A percentile compares a stretch with the other conserved stretches of the same genome.
phyloP scores from a whole-genome alignment of 192 early-diverging fungal genomes.

The Umbelopsis sp. region DNA sequence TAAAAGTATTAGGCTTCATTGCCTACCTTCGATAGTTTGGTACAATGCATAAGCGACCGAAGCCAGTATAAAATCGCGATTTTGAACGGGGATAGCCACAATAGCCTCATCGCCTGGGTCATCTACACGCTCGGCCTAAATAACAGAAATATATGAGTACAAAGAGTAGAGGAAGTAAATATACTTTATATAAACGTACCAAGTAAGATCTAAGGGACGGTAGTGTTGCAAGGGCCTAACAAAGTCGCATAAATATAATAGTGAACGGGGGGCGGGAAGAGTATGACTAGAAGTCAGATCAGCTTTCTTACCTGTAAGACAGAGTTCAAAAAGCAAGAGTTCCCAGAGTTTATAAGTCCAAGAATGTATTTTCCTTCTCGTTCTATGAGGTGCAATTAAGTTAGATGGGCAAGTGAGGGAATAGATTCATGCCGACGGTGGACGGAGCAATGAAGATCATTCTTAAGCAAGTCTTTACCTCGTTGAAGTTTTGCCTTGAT shows the following conservation, averaged over 20 bases:
- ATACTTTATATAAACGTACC: slow-evolving; percentile 6
- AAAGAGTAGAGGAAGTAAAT: not conserved
- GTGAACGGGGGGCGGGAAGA: not conserved
- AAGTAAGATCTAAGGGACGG: slow-evolving; percentile 34
- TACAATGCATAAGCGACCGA: slow-evolving; percentile 44
- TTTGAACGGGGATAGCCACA: slow-evolving; percentile 22
- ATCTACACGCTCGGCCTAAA: slow-evolving; percentile 42
- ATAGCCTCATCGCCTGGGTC: slow-evolving; percentile 39
- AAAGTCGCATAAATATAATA: not conserved
- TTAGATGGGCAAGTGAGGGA: not conserved
- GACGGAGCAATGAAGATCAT: no score
- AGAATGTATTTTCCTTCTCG: slow-evolving; percentile 44
- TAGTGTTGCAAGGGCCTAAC: slow-evolving; percentile 39
- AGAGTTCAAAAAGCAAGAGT: slow-evolving; percentile 93
- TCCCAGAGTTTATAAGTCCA: slow-evolving; percentile 85
- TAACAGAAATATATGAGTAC: not conserved
- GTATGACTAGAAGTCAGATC: not conserved
- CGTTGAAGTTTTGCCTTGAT: slow-evolving; percentile 28
- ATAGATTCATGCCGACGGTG: not conserved
- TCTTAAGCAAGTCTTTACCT: slow-evolving; percentile 17
- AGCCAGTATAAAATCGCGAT: slow-evolving; percentile 32
- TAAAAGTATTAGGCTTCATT: not conserved
- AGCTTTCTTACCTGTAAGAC: slow-evolving; percentile 70
- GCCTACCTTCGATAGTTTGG: slow-evolving; percentile 40
- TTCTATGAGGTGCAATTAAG: slow-evolving; percentile 11